Conservation (phyloP, 2,329 filamentous ascomycete genomes). For the Aspergillus awamori region DNA sequence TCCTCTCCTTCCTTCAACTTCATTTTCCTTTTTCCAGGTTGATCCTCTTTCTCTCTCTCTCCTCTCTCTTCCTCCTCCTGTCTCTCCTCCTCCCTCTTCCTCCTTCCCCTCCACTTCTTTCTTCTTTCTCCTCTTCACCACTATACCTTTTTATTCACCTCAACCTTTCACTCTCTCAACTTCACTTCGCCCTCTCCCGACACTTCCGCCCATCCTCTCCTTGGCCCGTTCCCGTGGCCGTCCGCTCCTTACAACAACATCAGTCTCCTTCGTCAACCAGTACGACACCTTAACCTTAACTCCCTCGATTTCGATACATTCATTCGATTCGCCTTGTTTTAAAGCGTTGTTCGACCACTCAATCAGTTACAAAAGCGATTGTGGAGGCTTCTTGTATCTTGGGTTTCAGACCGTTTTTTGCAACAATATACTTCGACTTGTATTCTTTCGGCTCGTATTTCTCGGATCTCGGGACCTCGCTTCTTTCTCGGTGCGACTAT, state of each 20-base stretch:
- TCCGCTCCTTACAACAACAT: slow-evolving; percentile 41
- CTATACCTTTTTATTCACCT: slow-evolving; percentile 11
- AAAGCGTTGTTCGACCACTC: slow-evolving; percentile 1
- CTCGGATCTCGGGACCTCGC: slow-evolving; percentile 1
- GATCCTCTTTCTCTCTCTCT: slow-evolving; percentile 19
- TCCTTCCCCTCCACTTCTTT: slow-evolving; percentile 14
- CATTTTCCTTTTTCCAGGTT: slow-evolving; percentile 23
- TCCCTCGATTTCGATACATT: slow-evolving; percentile 8
- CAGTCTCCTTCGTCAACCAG: slow-evolving; percentile 13
- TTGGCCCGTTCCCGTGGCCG: slow-evolving; percentile 39
- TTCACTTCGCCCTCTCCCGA: slow-evolving; percentile 15
- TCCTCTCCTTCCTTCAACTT: slow-evolving; percentile 24
- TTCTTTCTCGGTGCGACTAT: slow-evolving; percentile 6
- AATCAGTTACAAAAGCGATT: not conserved
- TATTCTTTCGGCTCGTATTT: slow-evolving; percentile 1
- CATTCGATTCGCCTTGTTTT: slow-evolving; percentile 4
- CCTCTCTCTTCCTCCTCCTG: slow-evolving; percentile 14
- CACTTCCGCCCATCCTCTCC: slow-evolving; percentile 12
- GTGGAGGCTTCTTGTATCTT: not conserved
- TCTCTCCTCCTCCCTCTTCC: slow-evolving; percentile 17
- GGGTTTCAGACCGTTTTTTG: slow-evolving; percentile 6
- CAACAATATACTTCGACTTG: slow-evolving; percentile 2
- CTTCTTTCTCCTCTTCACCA: slow-evolving; percentile 13
- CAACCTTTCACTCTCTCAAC: slow-evolving; percentile 14
- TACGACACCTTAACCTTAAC: slow-evolving; percentile 8